Evolutionary conservation across 192 early-diverging fungal species (phyloP).

Genomic region (Spizellomyces sp.): DNA sequence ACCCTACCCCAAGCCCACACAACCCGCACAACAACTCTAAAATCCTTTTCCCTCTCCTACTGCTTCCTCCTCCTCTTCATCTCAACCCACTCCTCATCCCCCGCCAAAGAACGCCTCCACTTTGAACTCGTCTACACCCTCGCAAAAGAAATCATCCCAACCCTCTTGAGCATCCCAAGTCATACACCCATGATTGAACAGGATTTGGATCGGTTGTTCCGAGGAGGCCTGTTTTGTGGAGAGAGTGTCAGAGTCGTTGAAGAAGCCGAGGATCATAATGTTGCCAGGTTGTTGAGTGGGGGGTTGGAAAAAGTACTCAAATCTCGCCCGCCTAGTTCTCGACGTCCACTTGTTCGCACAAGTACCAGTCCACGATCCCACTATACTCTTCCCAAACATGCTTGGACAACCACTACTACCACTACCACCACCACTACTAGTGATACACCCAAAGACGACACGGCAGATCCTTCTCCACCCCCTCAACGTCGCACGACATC

Average conservation of each 20-base stretch:
- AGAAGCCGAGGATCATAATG: background rate
- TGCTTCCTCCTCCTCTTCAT: constrained; percentile 52
- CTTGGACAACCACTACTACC: too few species aligned
- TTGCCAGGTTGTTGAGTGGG: too few species aligned
- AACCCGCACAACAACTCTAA: constrained; percentile 15
- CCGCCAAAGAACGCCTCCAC: constrained; percentile 41
- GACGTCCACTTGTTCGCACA: too few species aligned
- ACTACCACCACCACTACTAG: too few species aligned
- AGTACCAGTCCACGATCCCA: too few species aligned
- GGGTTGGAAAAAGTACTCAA: too few species aligned
- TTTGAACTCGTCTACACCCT: constrained; percentile 46
- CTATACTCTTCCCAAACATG: too few species aligned
- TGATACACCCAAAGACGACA: too few species aligned
- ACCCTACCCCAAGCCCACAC: constrained; percentile 12
- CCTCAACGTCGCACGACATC: too few species aligned
- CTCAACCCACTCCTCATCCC: constrained; percentile 30
- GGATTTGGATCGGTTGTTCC: constrained; percentile 52
- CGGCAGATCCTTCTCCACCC: too few species aligned
- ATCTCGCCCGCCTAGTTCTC: too few species aligned
- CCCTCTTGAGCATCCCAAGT: constrained; percentile 23
- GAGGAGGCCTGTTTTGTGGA: constrained; percentile 40
- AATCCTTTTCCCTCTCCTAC: constrained; percentile 43
- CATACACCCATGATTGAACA: constrained; percentile 31
- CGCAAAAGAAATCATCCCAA: constrained; percentile 38
- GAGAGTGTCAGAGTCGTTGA: background rate